Evolutionary conservation across 2,329 filamentous ascomycete species (phyloP), one percentile per base, ranked within the genome.

Genomic region (Dothideomycetes sp.): DNA sequence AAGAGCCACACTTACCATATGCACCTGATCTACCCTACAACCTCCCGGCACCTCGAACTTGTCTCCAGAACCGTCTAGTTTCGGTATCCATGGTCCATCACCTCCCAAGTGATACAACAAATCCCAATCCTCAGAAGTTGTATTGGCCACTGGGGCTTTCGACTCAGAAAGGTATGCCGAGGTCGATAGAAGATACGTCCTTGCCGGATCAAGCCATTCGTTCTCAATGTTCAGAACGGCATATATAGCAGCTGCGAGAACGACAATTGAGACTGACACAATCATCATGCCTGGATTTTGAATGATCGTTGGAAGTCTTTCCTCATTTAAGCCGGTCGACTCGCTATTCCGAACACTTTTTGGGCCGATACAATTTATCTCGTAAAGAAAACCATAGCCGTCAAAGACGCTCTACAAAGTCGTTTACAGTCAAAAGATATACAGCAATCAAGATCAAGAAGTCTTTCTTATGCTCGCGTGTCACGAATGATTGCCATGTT

Each of bases 11-110:
- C 51, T 44, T 57, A 73, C 70, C 71, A 77, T 70, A 54, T 77
- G 73, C n/a, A 76, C 65, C 51, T 76, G 72, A 43, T 74, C 68
- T 5, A 76, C 61, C 12, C 55, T 51, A 49, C 73, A 77, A 3
- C 64, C 64, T 5, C 62, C 53, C 0, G 73, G 73, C 4, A 65
- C 52, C 1, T 56, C 59, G 33, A 70, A 59, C 4, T 63, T 64
- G 6, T 57, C 57, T 10, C 59, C 58, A 11, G 65, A 51, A 25
- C 64, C 63, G 28, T 62, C 54, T 1, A 58, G 47, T 47, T 71
- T 73, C 36, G 70, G 65, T 25, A 74, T 63, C 71, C 71, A 76
- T 2, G 71, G 72, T 0, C 71, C 67, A 51, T 71, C 70, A 3
- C 73, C 71, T 4, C 72, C 71, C 4, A 74, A 56, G 49, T 76